Conservation (phyloP, 768 basidiomycete species). For the Neoboletus subvelutipes region DNA sequence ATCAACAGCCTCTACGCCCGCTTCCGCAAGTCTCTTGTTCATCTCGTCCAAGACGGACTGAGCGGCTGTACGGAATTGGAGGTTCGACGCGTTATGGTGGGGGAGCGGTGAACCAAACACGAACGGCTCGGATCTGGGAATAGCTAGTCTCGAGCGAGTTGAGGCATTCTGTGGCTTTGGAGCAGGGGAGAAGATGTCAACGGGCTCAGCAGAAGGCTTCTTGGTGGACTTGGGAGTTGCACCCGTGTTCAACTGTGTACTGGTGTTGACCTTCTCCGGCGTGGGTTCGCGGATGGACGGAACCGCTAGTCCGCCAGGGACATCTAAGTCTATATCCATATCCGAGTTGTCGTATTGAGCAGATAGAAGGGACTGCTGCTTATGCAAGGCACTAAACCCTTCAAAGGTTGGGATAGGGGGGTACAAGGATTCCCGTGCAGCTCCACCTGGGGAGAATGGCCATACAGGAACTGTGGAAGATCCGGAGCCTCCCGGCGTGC, state of each 20-base stretch:
- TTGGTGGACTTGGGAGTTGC: conserved; percentile 28
- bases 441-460: conserved; percentile 39
- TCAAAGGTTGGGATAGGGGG: conserved; percentile 39
- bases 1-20: conserved; percentile 52
- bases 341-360: conserved; percentile 29
- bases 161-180: conserved; percentile 23
- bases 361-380: conserved; percentile 11
- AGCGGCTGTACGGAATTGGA: conserved; percentile 65
- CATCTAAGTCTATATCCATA: conserved; percentile 36
- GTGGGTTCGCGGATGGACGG: conserved; percentile 22
- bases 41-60: conserved; percentile 79
- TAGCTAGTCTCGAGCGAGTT: conserved; percentile 20
- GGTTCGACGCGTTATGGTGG: conserved; percentile 58
- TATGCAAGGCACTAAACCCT: conserved; percentile 27
- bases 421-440: conserved; percentile 35
- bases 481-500: conserved; percentile 43
- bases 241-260: conserved; percentile 20
- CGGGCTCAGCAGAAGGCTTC: conserved; percentile 31
- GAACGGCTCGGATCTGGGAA: conserved; percentile 49
- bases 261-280: conserved; percentile 14
- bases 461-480: conserved; percentile 33
- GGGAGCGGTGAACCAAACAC: conserved; percentile 77
- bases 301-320: conserved; percentile 36
- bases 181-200: conserved; percentile 44
- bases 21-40: conserved; percentile 65